These are phyloP conservation scores for Ophiorrhiza pumila DNA, from an alignment of 257 asterid species.

Conservation along the genomic window DNA sequence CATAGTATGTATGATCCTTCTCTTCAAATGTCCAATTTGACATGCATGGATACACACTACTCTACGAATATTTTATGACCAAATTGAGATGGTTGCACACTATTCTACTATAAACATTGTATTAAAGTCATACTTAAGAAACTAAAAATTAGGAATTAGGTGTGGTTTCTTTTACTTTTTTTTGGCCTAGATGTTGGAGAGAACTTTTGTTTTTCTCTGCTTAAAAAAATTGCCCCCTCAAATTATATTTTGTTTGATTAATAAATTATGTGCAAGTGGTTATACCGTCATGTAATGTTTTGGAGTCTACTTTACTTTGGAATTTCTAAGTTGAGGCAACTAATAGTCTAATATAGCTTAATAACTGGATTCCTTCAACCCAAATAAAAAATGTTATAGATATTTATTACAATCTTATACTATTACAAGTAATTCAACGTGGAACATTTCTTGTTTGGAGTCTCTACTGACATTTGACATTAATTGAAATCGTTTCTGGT, in stretches of 20 bases:
- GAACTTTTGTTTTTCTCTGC: not conserved
- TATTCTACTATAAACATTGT: not conserved
- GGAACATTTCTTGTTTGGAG: too few species aligned
- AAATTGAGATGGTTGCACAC: not conserved
- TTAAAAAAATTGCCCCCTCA: not conserved
- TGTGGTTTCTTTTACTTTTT: slow-evolving; percentile 4
- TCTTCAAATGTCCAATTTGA: not conserved
- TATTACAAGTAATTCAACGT: too few species aligned
- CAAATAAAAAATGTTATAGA: too few species aligned
- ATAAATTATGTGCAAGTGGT: slow-evolving; percentile 2
- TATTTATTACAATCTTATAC: too few species aligned
- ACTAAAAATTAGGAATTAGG: slow-evolving; percentile 13
- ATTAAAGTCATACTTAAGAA: not conserved
- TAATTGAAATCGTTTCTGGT: too few species aligned
- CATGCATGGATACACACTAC: not conserved
- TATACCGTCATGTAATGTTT: not conserved
- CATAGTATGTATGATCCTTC: not conserved
- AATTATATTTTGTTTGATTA: not conserved
- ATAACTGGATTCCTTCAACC: not conserved
- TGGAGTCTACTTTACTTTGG: slow-evolving; percentile 9
- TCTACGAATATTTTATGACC: not conserved
- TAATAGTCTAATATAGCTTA: not conserved
- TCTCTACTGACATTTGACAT: too few species aligned
- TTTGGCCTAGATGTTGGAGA: slow-evolving; percentile 8
- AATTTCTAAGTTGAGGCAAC: not conserved